phyloP scores from a whole-genome alignment of 225 moss, liverwort and hornwort genomes.

The Pseudisothecium myosuroides region DNA sequence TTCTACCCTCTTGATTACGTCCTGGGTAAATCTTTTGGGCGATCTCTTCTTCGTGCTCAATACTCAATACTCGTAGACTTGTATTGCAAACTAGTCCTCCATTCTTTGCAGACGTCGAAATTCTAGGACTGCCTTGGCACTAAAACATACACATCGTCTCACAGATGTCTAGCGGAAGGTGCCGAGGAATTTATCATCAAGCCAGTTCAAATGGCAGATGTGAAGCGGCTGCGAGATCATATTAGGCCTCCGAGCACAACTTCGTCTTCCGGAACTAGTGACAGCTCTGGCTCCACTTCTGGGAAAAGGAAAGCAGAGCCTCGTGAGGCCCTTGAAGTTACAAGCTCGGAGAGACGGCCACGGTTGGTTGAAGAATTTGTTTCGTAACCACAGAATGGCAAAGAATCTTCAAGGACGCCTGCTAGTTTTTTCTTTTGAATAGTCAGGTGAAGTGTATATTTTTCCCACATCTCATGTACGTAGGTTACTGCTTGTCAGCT shows the following conservation, averaged over 20 bases:
- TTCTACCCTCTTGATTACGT: not conserved
- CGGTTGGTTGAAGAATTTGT: slow-evolving; percentile 45
- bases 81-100: not conserved
- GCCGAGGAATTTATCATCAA: slow-evolving; percentile 87
- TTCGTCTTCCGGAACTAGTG: slow-evolving; percentile 17
- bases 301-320: slow-evolving; percentile 56
- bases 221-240: slow-evolving; percentile 43
- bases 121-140: not conserved
- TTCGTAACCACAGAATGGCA: slow-evolving; percentile 7
- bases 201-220: slow-evolving; percentile 69
- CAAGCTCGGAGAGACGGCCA: slow-evolving; percentile 47
- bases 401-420: not conserved
- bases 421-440: not conserved
- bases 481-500: not conserved
- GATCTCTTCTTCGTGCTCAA: not conserved
- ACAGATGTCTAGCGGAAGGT: slow-evolving; percentile 79
- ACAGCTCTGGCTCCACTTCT: slow-evolving; percentile 26
- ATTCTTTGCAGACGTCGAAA: not conserved
- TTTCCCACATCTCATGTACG: not conserved
- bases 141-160: not conserved
- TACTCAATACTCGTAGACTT: not conserved
- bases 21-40: not conserved
- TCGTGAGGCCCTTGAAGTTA: slow-evolving; percentile 29
- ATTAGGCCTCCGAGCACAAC: slow-evolving; percentile 19
- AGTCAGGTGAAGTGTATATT: not conserved